Conservation (phyloP, 1,139 yeast genomes). For the Sugiyamaella neomexicana region DNA sequence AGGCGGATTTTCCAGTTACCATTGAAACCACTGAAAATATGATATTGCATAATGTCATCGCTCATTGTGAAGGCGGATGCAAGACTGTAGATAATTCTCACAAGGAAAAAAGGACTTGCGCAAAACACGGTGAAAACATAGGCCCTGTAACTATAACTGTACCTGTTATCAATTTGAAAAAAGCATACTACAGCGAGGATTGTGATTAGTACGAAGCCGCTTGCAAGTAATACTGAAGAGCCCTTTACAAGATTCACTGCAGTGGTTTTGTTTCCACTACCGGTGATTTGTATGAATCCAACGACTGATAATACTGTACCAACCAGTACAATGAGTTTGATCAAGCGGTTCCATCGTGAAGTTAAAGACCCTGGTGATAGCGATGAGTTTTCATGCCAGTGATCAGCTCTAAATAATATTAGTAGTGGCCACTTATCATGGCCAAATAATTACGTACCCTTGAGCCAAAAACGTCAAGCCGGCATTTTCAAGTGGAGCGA, state of each 20-base stretch:
- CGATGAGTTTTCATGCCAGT: constrained; percentile 11
- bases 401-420: constrained; percentile 1
- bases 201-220: constrained; percentile 9
- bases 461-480: constrained; percentile 17
- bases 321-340: constrained; percentile 9
- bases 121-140: constrained; percentile 14
- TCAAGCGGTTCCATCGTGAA: constrained; percentile 16
- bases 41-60: constrained; percentile 11
- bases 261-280: constrained; percentile 10
- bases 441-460: constrained; percentile 8
- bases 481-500: constrained; percentile 24
- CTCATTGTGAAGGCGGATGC: constrained; percentile 19
- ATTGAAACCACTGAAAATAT: constrained; percentile 23
- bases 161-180: constrained; percentile 12
- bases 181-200: constrained; percentile 16
- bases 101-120: constrained; percentile 21
- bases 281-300: constrained; percentile 17
- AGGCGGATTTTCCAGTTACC: constrained; percentile 24
- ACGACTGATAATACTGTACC: constrained; percentile 19
- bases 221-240: constrained; percentile 18
- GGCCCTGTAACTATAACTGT: constrained; percentile 13
- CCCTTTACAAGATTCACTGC: constrained; percentile 15
- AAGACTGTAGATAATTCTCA: constrained; percentile 19
- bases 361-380: constrained; percentile 10
- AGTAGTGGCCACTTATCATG: neutral